These are phyloP conservation scores for Plenodomus biglobosus DNA, from an alignment of 2,329 filamentous ascomycete genomes.

Conservation along the genomic window DNA sequence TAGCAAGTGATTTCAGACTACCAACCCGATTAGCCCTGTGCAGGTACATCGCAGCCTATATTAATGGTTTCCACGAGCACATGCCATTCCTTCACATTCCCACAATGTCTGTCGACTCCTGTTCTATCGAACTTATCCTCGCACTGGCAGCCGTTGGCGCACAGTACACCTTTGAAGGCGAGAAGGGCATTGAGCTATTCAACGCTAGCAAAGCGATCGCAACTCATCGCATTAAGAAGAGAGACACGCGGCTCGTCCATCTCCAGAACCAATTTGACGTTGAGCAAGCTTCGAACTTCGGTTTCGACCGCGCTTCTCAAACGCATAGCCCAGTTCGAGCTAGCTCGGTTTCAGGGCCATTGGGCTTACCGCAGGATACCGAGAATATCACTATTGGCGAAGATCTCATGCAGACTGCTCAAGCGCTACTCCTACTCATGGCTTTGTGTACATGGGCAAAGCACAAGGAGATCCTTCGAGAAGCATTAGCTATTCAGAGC, in stretches of 20 bases:
- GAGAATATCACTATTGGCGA: constrained; percentile 19
- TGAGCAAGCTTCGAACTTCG: constrained; percentile 19
- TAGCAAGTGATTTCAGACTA: constrained; percentile 65
- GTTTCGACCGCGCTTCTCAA: constrained; percentile 14
- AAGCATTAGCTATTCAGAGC: constrained; percentile 60
- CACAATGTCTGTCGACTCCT: constrained; percentile 63
- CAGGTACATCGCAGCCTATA: constrained; percentile 69
- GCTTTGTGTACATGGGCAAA: constrained; percentile 63
- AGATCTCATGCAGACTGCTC: constrained; percentile 63
- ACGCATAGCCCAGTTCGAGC: constrained; percentile 19
- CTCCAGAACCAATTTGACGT: constrained; percentile 26
- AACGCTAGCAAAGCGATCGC: constrained; percentile 59
- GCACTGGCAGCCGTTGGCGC: constrained; percentile 69
- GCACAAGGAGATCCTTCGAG: constrained; percentile 58
- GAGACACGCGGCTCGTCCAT: constrained; percentile 50
- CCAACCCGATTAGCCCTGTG: constrained; percentile 70
- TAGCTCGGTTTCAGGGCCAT: constrained; percentile 26
- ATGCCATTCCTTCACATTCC: constrained; percentile 68
- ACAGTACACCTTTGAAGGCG: constrained; percentile 60
- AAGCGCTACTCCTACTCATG: constrained; percentile 63
- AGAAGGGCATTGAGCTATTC: constrained; percentile 58
- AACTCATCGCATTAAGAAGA: constrained; percentile 53
- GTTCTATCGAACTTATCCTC: constrained; percentile 68
- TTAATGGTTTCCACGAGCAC: constrained; percentile 65
- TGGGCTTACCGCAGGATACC: constrained; percentile 30